Evolutionary conservation across 768 basidiomycete genomes (phyloP).

Genomic region (Pisolithus albus): DNA sequence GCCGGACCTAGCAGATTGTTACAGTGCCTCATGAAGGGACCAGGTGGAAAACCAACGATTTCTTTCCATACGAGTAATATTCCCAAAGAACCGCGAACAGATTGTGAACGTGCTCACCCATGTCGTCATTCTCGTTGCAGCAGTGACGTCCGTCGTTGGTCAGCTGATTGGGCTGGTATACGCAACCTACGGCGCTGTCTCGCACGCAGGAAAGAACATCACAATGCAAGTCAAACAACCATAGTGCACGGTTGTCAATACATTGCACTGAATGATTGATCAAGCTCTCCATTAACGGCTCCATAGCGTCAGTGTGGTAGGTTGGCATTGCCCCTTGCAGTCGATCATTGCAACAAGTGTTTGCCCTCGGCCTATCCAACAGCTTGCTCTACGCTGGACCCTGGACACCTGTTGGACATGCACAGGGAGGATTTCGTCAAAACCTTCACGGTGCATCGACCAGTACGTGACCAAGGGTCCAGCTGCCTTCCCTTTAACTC

Average conservation of each 20-base stretch:
- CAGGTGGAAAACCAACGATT: too few species aligned
- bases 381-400: conserved; percentile 7
- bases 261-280: neutral
- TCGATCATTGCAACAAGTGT: conserved; percentile 3
- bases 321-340: conserved; percentile 10
- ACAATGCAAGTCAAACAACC: conserved; percentile 6
- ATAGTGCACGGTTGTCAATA: neutral
- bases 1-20: too few species aligned
- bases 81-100: too few species aligned
- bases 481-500: neutral
- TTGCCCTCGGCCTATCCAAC: conserved; percentile 4
- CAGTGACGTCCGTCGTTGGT: neutral
- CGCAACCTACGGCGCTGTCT: conserved; percentile 4
- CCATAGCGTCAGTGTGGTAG: conserved; percentile 9
- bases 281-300: conserved; percentile 1
- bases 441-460: neutral
- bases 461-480: neutral
- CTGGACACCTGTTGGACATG: conserved; percentile 1
- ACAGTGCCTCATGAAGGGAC: too few species aligned
- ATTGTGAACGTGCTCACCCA: too few species aligned
- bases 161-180: conserved; percentile 9
- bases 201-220: conserved; percentile 3
- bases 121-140: neutral
- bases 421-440: conserved; percentile 1
- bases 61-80: too few species aligned